phyloP scores from a whole-genome alignment of 2,329 filamentous ascomycete species.

The Paecilomyces formosus region DNA sequence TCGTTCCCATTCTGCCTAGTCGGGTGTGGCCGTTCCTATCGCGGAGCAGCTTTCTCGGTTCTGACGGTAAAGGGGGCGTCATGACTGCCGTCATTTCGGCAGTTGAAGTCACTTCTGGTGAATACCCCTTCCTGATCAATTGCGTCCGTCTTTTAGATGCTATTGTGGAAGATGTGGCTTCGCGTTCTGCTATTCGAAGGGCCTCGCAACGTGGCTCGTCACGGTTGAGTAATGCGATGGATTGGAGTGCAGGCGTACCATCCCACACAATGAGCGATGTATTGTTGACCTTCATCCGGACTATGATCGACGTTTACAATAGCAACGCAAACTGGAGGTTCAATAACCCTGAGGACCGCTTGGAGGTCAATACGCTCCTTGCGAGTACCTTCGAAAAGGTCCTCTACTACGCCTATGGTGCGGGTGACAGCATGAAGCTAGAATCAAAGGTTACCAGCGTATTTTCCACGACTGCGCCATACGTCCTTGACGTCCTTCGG shows the following conservation, averaged over 20 bases:
- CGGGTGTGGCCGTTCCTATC: slow-evolving; percentile 86
- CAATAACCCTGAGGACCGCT: slow-evolving; percentile 57
- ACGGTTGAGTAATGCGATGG: slow-evolving; percentile 22
- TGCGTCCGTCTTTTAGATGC: slow-evolving; percentile 67
- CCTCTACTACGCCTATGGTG: slow-evolving; percentile 64
- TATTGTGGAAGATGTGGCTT: slow-evolving; percentile 68
- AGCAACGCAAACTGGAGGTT: slow-evolving; percentile 84
- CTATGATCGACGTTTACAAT: slow-evolving; percentile 75
- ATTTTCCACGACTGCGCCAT: slow-evolving; percentile 65
- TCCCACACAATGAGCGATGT: slow-evolving; percentile 69
- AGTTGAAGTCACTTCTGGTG: slow-evolving; percentile 68
- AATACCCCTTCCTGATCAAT: slow-evolving; percentile 69
- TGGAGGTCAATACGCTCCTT: slow-evolving; percentile 60
- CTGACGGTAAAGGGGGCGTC: slow-evolving; percentile 67
- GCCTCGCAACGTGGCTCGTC: slow-evolving; percentile 24
- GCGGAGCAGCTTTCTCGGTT: slow-evolving; percentile 70
- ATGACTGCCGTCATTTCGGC: slow-evolving; percentile 73
- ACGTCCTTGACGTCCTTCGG: slow-evolving; percentile 70
- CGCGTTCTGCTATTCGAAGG: slow-evolving; percentile 39
- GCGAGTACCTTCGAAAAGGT: slow-evolving; percentile 64
- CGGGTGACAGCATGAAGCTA: slow-evolving; percentile 53
- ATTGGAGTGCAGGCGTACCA: slow-evolving; percentile 63
- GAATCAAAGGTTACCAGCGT: slow-evolving; percentile 51
- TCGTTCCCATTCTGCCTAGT: slow-evolving; percentile 66
- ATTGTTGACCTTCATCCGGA: slow-evolving; percentile 64